These are phyloP conservation scores for Talaromyces marneffei DNA, from an alignment of 2,329 filamentous ascomycete species.

Conservation along the genomic window DNA sequence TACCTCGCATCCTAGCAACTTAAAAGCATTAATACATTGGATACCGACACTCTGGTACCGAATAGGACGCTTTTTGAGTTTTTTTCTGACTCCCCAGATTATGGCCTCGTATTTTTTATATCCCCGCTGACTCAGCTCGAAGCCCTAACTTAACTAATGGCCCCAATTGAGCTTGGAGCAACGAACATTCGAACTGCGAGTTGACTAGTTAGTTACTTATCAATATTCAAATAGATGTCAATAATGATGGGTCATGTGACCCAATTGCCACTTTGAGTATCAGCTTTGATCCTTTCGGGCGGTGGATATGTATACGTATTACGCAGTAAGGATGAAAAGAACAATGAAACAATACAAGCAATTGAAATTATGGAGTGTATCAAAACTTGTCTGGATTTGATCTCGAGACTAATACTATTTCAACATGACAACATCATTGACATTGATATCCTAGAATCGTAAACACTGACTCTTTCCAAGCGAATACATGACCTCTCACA, in stretches of 20 bases:
- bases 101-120: background rate
- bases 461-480: background rate
- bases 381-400: background rate
- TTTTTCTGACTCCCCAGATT: background rate
- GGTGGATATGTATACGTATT: background rate
- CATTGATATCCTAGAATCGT: background rate
- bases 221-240: background rate
- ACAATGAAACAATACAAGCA: background rate
- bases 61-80: background rate
- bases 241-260: background rate
- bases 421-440: background rate
- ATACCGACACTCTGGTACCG: background rate
- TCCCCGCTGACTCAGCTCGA: background rate
- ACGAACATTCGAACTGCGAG: background rate
- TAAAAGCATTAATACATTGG: background rate
- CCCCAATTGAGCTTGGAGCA: background rate
- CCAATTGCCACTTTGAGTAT: background rate
- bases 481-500: background rate
- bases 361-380: background rate
- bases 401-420: background rate
- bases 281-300: background rate
- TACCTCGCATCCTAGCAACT: background rate
- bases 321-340: background rate
- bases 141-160: background rate
- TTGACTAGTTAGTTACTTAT: background rate